Evolutionary conservation across 805 yeast genomes (phyloP).

Genomic region (Candida argentea): DNA sequence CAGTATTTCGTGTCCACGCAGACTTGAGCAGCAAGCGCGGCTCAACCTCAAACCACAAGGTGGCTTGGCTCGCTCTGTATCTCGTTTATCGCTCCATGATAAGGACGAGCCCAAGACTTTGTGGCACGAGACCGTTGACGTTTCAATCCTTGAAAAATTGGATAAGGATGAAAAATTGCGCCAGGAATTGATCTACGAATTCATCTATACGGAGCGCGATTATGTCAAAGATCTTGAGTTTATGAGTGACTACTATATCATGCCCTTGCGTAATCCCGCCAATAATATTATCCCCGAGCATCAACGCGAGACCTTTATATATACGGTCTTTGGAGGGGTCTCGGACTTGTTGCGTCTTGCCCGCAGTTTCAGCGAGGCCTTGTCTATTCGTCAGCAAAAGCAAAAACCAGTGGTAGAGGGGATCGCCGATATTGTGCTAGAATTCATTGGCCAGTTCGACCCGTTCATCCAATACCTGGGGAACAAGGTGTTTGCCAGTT

Average conservation of each 20-base stretch:
- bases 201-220: constrained; percentile 87
- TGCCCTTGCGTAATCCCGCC: constrained; percentile 71
- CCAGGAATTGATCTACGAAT: constrained; percentile 92
- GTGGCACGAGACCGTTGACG: constrained; percentile 90
- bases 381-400: constrained; percentile 74
- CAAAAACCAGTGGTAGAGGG: constrained; percentile 75
- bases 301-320: constrained; percentile 82
- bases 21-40: constrained; percentile 92
- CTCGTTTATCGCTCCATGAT: constrained; percentile 57
- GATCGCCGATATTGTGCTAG: constrained; percentile 80
- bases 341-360: constrained; percentile 80
- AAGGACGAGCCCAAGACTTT: constrained; percentile 68
- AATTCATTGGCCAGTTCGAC: constrained; percentile 77
- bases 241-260: constrained; percentile 86
- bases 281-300: constrained; percentile 74
- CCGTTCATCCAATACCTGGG: constrained; percentile 93
- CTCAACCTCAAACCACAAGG: constrained; percentile 82
- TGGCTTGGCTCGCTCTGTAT: constrained; percentile 68
- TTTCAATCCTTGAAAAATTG: constrained; percentile 63
- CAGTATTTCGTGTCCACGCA: constrained; percentile 91
- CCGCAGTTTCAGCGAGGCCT: constrained; percentile 76
- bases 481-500: constrained; percentile 88
- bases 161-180: constrained; percentile 82
- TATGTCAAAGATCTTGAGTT: constrained; percentile 92
- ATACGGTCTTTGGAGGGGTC: constrained; percentile 86